Percentiles rank a stretch among this genome's conserved stretches.
Conservation (phyloP, 176 grass and related monocot species). For the Hordeum marinum region DNA sequence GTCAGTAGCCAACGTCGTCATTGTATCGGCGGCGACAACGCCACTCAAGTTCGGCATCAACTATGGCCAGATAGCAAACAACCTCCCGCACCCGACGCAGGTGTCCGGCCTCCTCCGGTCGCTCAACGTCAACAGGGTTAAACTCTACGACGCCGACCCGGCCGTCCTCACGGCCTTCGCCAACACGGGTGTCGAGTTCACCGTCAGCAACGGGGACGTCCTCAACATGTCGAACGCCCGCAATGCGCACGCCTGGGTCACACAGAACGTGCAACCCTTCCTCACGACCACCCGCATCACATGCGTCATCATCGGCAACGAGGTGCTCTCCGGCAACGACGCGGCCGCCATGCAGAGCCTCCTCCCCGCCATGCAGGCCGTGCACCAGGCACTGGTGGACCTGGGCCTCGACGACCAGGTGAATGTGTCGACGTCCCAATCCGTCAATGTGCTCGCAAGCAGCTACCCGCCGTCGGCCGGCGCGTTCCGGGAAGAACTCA, state of each 20-base stretch:
- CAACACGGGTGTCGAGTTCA: constrained; percentile 68
- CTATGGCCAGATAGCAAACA: constrained; percentile 75
- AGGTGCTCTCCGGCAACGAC: constrained; percentile 53
- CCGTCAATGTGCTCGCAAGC: constrained; percentile 40
- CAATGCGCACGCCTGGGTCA: constrained; percentile 48
- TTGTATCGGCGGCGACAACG: constrained; percentile 18
- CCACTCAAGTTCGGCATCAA: constrained; percentile 65
- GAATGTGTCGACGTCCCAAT: constrained; percentile 66
- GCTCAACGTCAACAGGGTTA: constrained; percentile 55
- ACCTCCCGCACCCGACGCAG: constrained; percentile 53
- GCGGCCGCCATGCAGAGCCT: constrained; percentile 40
- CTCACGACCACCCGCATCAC: constrained; percentile 56
- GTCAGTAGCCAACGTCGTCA: neutral
- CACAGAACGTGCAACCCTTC: constrained; percentile 64
- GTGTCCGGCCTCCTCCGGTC: constrained; percentile 56
- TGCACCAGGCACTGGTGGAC: constrained; percentile 50
- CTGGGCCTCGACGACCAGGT: constrained; percentile 48
- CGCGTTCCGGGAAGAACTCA: constrained; percentile 46
- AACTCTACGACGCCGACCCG: constrained; percentile 73
- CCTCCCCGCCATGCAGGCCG: constrained; percentile 66
- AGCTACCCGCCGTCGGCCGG: constrained; percentile 81
- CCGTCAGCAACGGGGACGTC: constrained; percentile 54
- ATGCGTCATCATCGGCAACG: constrained; percentile 71
- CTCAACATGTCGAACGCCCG: constrained; percentile 30
- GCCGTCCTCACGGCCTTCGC: constrained; percentile 58